Evolutionary conservation across 2,329 filamentous ascomycete species (phyloP).

Genomic region (Fusarium sp.): DNA sequence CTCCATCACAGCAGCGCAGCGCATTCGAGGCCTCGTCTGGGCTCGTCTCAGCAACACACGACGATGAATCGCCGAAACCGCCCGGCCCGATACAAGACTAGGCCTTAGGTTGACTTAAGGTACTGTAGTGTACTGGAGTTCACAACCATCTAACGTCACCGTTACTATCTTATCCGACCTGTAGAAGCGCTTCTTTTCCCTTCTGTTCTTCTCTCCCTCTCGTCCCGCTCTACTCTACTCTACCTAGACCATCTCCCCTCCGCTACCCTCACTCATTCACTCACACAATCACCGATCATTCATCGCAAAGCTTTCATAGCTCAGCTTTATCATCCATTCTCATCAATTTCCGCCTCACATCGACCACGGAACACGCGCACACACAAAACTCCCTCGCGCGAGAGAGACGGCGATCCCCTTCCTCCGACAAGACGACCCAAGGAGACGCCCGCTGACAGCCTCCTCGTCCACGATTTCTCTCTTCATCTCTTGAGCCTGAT

Average conservation of each 20-base stretch:
- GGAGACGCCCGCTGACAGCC: slow-evolving; percentile 32
- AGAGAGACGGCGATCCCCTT: slow-evolving; percentile 38
- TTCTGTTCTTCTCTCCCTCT: slow-evolving; percentile 23
- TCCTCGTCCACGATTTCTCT: slow-evolving; percentile 23
- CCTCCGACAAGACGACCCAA: slow-evolving; percentile 36
- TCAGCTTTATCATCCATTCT: slow-evolving; percentile 1
- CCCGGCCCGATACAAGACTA: slow-evolving; percentile 46
- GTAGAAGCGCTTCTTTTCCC: slow-evolving; percentile 16
- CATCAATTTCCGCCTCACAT: slow-evolving; percentile 27
- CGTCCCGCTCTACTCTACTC: slow-evolving; percentile 26
- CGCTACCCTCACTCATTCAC: slow-evolving; percentile 20
- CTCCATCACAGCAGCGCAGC: slow-evolving; percentile 21
- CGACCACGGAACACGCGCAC: slow-evolving; percentile 40
- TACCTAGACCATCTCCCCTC: slow-evolving; percentile 18
- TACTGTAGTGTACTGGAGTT: slow-evolving; percentile 23
- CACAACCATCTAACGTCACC: slow-evolving; percentile 49
- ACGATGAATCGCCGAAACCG: slow-evolving; percentile 50
- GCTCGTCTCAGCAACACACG: slow-evolving; percentile 38
- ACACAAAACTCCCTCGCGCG: slow-evolving; percentile 6
- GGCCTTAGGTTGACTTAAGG: slow-evolving; percentile 4
- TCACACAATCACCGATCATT: slow-evolving; percentile 11
- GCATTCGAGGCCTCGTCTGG: slow-evolving; percentile 16
- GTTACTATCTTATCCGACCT: slow-evolving; percentile 30
- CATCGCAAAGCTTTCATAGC: slow-evolving; percentile 15
- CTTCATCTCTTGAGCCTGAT: slow-evolving; percentile 10